Evolutionary conservation across 1,139 yeast species (phyloP).

Genomic region (Hyphopichia pseudoburtonii): DNA sequence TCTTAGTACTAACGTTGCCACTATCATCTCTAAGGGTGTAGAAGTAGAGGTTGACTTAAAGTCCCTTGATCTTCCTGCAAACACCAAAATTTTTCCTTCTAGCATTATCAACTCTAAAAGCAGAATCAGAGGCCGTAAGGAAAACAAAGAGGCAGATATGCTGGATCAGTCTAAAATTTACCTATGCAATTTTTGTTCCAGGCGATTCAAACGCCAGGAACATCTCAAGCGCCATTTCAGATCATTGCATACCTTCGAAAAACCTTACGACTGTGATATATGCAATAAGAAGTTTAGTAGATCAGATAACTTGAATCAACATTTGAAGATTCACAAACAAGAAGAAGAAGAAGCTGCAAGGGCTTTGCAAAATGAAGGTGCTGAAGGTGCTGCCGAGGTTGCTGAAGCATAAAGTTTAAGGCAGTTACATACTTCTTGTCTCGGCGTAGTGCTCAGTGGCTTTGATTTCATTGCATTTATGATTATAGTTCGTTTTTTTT

Average conservation of each 20-base stretch:
- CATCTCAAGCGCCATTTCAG: conserved; percentile 77
- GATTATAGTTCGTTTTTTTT: no score
- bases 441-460: no score
- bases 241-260: conserved; percentile 70
- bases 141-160: conserved; percentile 47
- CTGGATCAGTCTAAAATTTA: conserved; percentile 42
- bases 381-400: no score
- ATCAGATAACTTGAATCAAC: conserved; percentile 74
- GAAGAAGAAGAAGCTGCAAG: conserved; percentile 25
- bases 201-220: conserved; percentile 74
- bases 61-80: conserved; percentile 42
- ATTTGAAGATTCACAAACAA: conserved; percentile 64
- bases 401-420: no score
- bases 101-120: conserved; percentile 33
- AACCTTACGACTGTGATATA: conserved; percentile 69
- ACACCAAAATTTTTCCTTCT: conserved; percentile 39
- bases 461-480: no score
- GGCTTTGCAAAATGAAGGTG: background rate
- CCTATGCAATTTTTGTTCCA: conserved; percentile 51
- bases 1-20: conserved; percentile 18
- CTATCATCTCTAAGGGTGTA: conserved; percentile 29
- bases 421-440: no score
- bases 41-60: conserved; percentile 45
- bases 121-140: conserved; percentile 47
- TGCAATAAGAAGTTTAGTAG: conserved; percentile 76